These are phyloP conservation scores for Hyparrhenia diplandra DNA, from an alignment of 176 grass and related monocot genomes.

Conservation along the genomic window DNA sequence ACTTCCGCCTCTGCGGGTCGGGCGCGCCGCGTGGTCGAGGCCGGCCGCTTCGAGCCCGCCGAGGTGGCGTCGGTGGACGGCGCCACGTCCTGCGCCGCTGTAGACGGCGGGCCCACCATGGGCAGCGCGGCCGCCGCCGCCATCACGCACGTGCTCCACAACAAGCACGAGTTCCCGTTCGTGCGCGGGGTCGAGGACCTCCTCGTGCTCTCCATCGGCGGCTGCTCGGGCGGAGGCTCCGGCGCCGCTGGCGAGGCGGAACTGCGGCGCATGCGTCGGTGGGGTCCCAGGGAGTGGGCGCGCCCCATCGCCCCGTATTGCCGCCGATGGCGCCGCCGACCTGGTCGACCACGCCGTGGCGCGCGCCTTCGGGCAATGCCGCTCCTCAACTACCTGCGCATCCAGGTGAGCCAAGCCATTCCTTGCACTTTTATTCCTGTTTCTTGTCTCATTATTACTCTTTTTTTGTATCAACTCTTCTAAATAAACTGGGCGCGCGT, in stretches of 20 bases:
- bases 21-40: conserved; percentile 88
- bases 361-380: conserved; percentile 85
- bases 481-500: neutral
- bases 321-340: conserved; percentile 80
- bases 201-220: conserved; percentile 88
- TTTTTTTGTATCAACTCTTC: neutral
- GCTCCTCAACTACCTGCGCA: conserved; percentile 76
- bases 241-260: conserved; percentile 29
- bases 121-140: conserved; percentile 78
- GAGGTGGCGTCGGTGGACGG: conserved; percentile 79
- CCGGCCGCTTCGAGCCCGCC: conserved; percentile 70
- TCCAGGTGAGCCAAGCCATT: conserved; percentile 72
- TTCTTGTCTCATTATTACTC: neutral
- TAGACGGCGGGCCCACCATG: conserved; percentile 81
- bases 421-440: neutral
- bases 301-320: conserved; percentile 86
- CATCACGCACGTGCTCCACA: conserved; percentile 98
- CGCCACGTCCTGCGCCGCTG: conserved; percentile 58
- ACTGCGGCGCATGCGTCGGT: conserved; percentile 42
- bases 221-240: conserved; percentile 39
- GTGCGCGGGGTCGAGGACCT: conserved; percentile 97
- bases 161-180: conserved; percentile 98
- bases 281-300: conserved; percentile 88
- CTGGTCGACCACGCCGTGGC: conserved; percentile 98
- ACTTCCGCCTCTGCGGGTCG: conserved; percentile 93